phyloP scores from a whole-genome alignment of 768 basidiomycete genomes.

The Tricholoma sp. region DNA sequence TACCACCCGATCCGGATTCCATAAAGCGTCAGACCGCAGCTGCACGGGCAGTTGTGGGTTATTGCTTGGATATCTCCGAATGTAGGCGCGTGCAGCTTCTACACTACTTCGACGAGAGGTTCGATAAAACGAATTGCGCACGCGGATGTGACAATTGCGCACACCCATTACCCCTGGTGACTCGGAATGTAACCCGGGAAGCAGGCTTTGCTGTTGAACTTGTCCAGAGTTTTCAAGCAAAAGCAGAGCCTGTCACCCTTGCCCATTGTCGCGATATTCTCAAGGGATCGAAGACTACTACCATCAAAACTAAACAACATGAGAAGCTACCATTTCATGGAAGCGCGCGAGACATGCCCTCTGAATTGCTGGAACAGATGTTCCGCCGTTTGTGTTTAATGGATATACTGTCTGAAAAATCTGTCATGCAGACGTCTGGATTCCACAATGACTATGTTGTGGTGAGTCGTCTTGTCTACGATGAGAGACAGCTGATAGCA shows the following conservation, averaged over 20 bases:
- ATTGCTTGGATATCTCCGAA: constrained; percentile 73
- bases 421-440: constrained; percentile 38
- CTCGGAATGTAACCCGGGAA: constrained; percentile 55
- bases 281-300: constrained; percentile 52
- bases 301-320: constrained; percentile 42
- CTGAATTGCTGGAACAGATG: constrained; percentile 59
- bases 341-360: constrained; percentile 41
- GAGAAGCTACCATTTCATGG: constrained; percentile 49
- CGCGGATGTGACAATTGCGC: constrained; percentile 83
- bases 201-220: constrained; percentile 56
- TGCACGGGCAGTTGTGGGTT: constrained; percentile 67
- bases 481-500: background rate
- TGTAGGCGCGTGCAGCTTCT: constrained; percentile 89
- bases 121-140: constrained; percentile 61
- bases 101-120: constrained; percentile 81
- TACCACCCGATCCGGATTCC: constrained; percentile 41
- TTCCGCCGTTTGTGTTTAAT: constrained; percentile 50
- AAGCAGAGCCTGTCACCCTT: constrained; percentile 53
- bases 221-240: constrained; percentile 39
- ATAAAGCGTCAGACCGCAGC: constrained; percentile 64
- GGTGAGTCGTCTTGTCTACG: constrained; percentile 26
- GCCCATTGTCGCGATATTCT: constrained; percentile 57
- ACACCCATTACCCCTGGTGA: constrained; percentile 37
- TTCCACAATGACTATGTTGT: constrained; percentile 49
- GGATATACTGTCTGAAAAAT: constrained; percentile 43